Evolutionary conservation across 192 early-diverging fungal genomes (phyloP), one percentile per base, ranked within the genome.

Genomic region (Gonapodya sp.): DNA sequence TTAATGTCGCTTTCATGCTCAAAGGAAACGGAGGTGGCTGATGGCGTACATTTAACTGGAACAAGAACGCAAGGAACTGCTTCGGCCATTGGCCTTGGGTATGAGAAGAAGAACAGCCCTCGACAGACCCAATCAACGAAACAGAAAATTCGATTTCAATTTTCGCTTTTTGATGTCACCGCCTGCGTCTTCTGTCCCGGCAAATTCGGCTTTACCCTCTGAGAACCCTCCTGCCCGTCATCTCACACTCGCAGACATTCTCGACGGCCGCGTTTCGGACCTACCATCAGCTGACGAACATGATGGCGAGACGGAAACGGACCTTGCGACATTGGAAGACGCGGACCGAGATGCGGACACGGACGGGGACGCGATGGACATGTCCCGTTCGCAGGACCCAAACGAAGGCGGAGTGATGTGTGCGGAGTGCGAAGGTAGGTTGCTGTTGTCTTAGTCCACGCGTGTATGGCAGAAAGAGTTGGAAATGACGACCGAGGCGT

Each of bases 381-480:
- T 64, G 46, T 64, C 46, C 8, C 46, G 24, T 8, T 8, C 46
- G 24, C 8, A 64, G 46, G 46, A n/a, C n/a, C n/a, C 46, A 24
- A 64, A 24, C 46, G 46, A 24, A 33, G 18, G 18, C 2, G 8
- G 34, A 33, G 31, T 8, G 8, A 77, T 31, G 18, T 77, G 75
- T 33, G 75, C 75, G 18, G 75, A 77, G 75, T 77, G 75, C 75
- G 75, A 77, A 34, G 46, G 46, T 64, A 24, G 8, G 46, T 64
- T 64, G 46, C n/a, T n/a, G n/a, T n/a, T n/a, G n/a, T n/a, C n/a
- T n/a, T n/a, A n/a, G n/a, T n/a, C n/a, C n/a, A n/a, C n/a, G n/a
- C n/a, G n/a, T n/a, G n/a, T n/a, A n/a, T n/a, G n/a, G n/a, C n/a
- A n/a, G n/a, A n/a, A n/a, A n/a, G n/a, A n/a, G n/a, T n/a, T n/a